A percentile compares a stretch with the other conserved stretches of the same genome.
These are phyloP conservation scores for Hippophae gyantsensis DNA, from an alignment of 306 rosid species.

Conservation along the genomic window DNA sequence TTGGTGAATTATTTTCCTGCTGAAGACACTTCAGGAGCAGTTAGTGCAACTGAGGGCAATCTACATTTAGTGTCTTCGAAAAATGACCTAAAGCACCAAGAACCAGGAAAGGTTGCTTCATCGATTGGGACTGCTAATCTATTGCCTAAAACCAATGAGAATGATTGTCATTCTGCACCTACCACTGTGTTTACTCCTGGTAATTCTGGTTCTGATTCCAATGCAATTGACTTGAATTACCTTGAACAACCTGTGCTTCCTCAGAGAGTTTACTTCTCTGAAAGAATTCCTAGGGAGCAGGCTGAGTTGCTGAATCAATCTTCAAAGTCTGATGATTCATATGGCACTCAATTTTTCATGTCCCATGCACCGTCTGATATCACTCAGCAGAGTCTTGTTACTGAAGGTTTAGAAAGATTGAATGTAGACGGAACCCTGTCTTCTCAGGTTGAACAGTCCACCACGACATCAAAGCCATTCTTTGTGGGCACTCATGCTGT, in stretches of 20 bases:
- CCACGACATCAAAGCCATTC: conserved; percentile 26
- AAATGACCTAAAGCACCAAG: conserved; percentile 46
- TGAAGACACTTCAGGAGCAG: conserved; percentile 33
- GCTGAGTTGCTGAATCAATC: conserved; percentile 68
- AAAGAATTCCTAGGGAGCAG: conserved; percentile 84
- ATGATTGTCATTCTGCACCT: conserved; percentile 32
- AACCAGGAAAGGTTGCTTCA: conserved; percentile 35
- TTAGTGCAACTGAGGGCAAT: conserved; percentile 29
- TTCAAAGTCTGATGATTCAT: conserved; percentile 73
- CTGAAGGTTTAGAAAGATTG: conserved; percentile 34
- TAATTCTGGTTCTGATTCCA: conserved; percentile 43
- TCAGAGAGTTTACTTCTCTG: conserved; percentile 72
- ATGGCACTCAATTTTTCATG: conserved; percentile 51
- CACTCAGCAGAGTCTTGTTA: conserved; percentile 29
- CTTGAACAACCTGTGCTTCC: conserved; percentile 61
- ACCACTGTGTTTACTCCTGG: conserved; percentile 35
- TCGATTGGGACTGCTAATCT: conserved; percentile 33
- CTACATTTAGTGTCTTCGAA: conserved; percentile 28
- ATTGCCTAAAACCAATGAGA: conserved; percentile 35
- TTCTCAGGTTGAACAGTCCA: conserved; percentile 30
- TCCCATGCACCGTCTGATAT: conserved; percentile 54
- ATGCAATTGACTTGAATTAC: conserved; percentile 47
- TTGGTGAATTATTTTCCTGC: conserved; percentile 16
- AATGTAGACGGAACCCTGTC: conserved; percentile 31
- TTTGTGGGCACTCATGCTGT: conserved; percentile 30